Conservation (phyloP, 2,329 filamentous ascomycete species). For the Trichocomaceae sp. region DNA sequence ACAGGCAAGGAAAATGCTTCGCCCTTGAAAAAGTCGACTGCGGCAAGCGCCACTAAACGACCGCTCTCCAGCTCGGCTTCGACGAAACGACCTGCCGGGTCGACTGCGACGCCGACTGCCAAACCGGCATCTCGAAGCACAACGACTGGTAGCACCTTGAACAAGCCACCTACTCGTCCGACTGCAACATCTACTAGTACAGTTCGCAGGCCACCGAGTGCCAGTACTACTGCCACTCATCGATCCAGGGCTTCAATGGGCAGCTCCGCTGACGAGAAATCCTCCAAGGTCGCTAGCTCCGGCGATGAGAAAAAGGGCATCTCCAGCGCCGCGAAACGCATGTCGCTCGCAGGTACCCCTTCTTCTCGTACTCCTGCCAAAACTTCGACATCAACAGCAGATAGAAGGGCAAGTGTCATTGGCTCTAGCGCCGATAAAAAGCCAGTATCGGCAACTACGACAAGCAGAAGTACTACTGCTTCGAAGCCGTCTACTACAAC, state of each 20-base stretch:
- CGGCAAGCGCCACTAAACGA: conserved; percentile 12
- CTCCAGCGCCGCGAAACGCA: conserved; percentile 38
- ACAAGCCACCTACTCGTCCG: conserved; percentile 41
- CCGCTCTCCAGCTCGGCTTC: conserved; percentile 29
- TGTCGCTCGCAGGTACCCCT: conserved; percentile 37
- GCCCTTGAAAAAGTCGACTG: conserved; percentile 24
- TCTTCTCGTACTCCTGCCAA: conserved; percentile 30
- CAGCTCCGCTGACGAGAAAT: conserved; percentile 40
- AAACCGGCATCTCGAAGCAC: conserved; percentile 24
- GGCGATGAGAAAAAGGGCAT: conserved; percentile 41
- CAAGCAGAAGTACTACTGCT: conserved; percentile 5
- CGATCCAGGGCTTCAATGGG: conserved; percentile 37
- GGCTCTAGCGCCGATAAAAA: conserved; percentile 31
- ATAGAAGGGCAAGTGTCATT: conserved; percentile 34
- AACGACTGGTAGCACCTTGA: conserved; percentile 34
- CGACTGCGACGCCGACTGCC: conserved; percentile 24
- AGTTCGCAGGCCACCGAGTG: conserved; percentile 17
- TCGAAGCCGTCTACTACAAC: conserved; percentile 17
- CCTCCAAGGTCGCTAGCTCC: conserved; percentile 34
- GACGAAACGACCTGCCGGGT: conserved; percentile 27
- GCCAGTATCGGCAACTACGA: conserved; percentile 10
- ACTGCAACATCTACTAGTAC: conserved; percentile 6
- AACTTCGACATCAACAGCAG: conserved; percentile 26
- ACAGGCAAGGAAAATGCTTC: conserved; percentile 30
- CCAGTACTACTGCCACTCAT: conserved; percentile 34